Percentiles rank a stretch among this genome's conserved stretches.
Evolutionary conservation across 768 basidiomycete species (phyloP).

Genomic region (Lyophyllum atratum): DNA sequence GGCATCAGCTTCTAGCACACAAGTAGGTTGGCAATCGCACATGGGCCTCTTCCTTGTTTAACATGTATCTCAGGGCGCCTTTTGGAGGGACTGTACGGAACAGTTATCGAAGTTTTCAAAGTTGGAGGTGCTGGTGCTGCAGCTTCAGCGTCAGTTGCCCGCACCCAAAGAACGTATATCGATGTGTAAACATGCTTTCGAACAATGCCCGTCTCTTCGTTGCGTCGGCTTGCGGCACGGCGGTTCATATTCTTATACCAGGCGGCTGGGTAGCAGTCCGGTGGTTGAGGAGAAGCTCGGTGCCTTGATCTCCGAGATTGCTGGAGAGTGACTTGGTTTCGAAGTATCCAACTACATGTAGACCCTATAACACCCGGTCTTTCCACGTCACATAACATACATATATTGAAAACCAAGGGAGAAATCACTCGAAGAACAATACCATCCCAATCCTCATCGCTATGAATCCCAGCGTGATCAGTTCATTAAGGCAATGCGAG

Average conservation of each 20-base stretch:
- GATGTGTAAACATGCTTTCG: constrained; percentile 9
- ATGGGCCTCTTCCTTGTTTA: background rate
- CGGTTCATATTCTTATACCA: constrained; percentile 1
- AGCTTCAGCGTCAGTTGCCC: background rate
- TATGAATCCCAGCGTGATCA: background rate
- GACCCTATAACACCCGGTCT: background rate
- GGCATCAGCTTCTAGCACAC: background rate
- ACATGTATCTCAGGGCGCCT: constrained; percentile 1
- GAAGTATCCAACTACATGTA: background rate
- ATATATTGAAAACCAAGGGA: background rate
- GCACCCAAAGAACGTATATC: background rate
- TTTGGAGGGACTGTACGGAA: constrained; percentile 1
- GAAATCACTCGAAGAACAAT: background rate
- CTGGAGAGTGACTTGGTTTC: background rate
- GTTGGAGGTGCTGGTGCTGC: constrained; percentile 9
- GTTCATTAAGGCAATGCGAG: constrained; percentile 32
- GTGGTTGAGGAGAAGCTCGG: background rate
- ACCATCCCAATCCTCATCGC: background rate
- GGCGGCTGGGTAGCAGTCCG: constrained; percentile 1
- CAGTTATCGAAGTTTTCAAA: constrained; percentile 2
- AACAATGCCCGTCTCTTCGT: constrained; percentile 10
- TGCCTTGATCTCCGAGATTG: background rate
- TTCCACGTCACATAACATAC: background rate
- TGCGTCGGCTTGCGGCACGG: constrained; percentile 7
- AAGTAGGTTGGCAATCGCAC: background rate